Conservation (phyloP, 2,329 filamentous ascomycete species). For the Plectosphaerella cucumerina region DNA sequence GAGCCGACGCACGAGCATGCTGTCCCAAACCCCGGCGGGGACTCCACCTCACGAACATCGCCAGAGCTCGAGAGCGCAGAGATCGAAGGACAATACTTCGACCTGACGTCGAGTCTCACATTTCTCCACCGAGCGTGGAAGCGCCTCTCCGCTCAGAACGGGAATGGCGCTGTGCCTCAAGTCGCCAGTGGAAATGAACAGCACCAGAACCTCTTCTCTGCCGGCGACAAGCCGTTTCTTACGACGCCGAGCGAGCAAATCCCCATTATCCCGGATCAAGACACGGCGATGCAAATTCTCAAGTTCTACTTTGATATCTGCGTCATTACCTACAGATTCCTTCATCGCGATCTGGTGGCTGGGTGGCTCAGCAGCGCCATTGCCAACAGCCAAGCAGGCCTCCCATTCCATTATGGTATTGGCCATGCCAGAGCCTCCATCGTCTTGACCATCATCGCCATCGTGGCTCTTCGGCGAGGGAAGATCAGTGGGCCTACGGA, state of each 20-base stretch:
- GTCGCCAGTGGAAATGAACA: constrained; percentile 14
- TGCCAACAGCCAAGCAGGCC: constrained; percentile 27
- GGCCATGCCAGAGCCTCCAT: constrained; percentile 42
- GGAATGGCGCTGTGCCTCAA: constrained; percentile 16
- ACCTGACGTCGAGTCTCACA: constrained; percentile 49
- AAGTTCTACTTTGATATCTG: constrained; percentile 54
- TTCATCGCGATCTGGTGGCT: constrained; percentile 48
- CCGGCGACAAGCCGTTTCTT: constrained; percentile 24
- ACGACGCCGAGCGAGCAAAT: constrained; percentile 3
- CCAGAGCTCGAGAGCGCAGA: constrained; percentile 26
- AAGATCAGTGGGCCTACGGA: constrained; percentile 18
- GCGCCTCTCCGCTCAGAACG: constrained; percentile 26
- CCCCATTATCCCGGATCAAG: constrained; percentile 13
- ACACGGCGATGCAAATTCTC: constrained; percentile 16
- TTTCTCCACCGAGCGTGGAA: constrained; percentile 52
- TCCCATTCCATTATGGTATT: constrained; percentile 30
- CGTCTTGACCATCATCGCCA: constrained; percentile 42
- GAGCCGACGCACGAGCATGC: background rate
- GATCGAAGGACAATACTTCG: constrained; percentile 51
- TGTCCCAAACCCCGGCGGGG: background rate
- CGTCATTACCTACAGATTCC: constrained; percentile 53
- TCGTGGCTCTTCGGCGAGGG: constrained; percentile 40
- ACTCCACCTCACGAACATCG: constrained; percentile 9
- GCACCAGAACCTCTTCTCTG: constrained; percentile 19
- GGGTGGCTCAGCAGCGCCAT: constrained; percentile 38